Conservation (phyloP, 192 early-diverging fungal genomes). For the Globomyces pollinis-pini region DNA sequence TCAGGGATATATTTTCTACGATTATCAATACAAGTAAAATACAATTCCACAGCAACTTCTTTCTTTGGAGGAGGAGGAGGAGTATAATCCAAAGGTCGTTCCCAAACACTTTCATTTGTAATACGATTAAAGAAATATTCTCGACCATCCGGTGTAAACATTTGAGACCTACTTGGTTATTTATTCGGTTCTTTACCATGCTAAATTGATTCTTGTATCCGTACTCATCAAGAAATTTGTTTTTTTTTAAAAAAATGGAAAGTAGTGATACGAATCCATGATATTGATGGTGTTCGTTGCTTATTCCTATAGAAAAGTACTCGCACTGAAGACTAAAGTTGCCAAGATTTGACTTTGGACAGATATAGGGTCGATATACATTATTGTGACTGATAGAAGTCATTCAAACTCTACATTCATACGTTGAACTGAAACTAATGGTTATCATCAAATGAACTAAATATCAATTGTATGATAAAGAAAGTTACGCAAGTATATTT, state of each 20-base stretch:
- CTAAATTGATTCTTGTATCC: too few relatives aligned
- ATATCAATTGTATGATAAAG: too few relatives aligned
- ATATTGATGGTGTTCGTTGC: background rate
- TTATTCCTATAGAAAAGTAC: background rate
- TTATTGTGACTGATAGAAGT: background rate
- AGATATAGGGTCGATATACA: background rate
- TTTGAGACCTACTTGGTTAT: too few relatives aligned
- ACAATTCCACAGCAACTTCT: background rate
- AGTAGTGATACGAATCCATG: too few relatives aligned
- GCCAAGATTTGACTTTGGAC: background rate
- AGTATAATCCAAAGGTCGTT: conserved; percentile 19
- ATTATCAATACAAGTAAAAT: too few relatives aligned
- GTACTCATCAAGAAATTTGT: background rate
- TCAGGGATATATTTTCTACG: conserved; percentile 60
- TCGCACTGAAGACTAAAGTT: background rate
- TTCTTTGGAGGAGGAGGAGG: conserved; percentile 11
- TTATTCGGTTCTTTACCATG: too few relatives aligned
- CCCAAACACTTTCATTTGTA: conserved; percentile 68
- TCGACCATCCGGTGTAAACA: conserved; percentile 44
- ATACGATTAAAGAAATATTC: conserved; percentile 68
- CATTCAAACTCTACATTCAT: too few relatives aligned
- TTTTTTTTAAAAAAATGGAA: too few relatives aligned
- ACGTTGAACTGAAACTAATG: too few relatives aligned
- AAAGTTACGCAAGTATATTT: too few relatives aligned
- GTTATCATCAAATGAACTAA: too few relatives aligned